Evolutionary conservation across 495 filamentous ascomycete genomes (phyloP).

Genomic region (Talaromyces nanjingensis): DNA sequence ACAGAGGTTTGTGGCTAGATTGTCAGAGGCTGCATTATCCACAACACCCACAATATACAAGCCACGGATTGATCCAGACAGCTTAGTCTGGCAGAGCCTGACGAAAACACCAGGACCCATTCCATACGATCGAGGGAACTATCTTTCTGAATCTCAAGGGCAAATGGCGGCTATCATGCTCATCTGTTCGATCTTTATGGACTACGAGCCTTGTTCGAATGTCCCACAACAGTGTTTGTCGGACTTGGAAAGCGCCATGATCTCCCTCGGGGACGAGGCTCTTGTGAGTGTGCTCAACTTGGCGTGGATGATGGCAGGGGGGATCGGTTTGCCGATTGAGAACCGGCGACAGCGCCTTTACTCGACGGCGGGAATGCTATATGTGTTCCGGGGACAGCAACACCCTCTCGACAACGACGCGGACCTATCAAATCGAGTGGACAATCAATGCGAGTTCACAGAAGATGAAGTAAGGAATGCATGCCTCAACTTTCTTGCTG

Average conservation of each 20-base stretch:
- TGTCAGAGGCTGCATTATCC: neutral
- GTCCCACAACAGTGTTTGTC: slow-evolving; percentile 9
- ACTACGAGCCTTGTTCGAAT: slow-evolving; percentile 4
- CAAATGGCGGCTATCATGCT: slow-evolving; percentile 8
- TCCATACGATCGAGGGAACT: slow-evolving; percentile 6
- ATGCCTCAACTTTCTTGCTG: slow-evolving; percentile 1
- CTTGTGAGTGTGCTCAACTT: slow-evolving; percentile 10
- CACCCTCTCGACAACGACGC: neutral
- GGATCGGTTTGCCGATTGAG: slow-evolving; percentile 7
- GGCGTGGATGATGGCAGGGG: slow-evolving; percentile 11
- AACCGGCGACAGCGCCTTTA: slow-evolving; percentile 7
- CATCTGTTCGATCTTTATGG: slow-evolving; percentile 9
- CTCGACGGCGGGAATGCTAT: slow-evolving; percentile 6
- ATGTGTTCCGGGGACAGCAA: slow-evolving; percentile 1
- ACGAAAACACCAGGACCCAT: slow-evolving; percentile 2
- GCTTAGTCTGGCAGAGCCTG: slow-evolving; percentile 6
- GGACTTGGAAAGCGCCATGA: slow-evolving; percentile 8
- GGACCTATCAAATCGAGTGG: neutral
- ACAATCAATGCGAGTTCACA: neutral
- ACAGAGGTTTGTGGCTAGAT: neutral
- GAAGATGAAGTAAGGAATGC: neutral
- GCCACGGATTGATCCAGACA: neutral
- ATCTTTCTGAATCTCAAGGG: slow-evolving; percentile 6
- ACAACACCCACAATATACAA: neutral
- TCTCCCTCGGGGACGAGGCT: slow-evolving; percentile 9